Percentiles rank a stretch among this genome's conserved stretches.
These are phyloP conservation scores for Afroboletus lepidellus DNA, from an alignment of 1,284 basidiomycete species.

Conservation along the genomic window DNA sequence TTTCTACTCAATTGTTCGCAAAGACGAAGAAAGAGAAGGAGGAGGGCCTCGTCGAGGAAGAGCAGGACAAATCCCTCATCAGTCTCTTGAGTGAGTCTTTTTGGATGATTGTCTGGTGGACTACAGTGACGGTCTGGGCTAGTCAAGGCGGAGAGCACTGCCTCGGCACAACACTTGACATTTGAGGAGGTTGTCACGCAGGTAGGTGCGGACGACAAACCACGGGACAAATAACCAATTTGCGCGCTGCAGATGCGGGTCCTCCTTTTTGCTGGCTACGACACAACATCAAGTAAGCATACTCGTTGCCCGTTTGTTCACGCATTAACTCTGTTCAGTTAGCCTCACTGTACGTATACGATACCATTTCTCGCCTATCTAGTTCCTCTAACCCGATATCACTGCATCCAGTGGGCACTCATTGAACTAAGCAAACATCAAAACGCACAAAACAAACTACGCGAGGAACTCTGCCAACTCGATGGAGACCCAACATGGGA, in stretches of 20 bases:
- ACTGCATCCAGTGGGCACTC: slow-evolving; percentile 22
- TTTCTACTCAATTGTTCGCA: slow-evolving; percentile 47
- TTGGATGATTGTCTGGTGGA: background rate
- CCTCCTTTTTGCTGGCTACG: slow-evolving; percentile 42
- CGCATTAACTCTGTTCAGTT: slow-evolving; percentile 7
- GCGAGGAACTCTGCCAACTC: slow-evolving; percentile 39
- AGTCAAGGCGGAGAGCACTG: slow-evolving; percentile 53
- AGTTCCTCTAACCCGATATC: background rate
- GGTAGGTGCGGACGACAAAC: slow-evolving; percentile 8
- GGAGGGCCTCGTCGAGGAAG: slow-evolving; percentile 21
- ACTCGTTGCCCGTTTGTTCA: background rate
- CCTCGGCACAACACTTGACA: slow-evolving; percentile 28
- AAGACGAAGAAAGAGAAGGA: slow-evolving; percentile 43
- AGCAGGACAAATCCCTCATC: slow-evolving; percentile 50
- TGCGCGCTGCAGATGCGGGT: slow-evolving; percentile 24
- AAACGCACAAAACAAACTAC: slow-evolving; percentile 39
- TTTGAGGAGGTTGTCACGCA: slow-evolving; percentile 65
- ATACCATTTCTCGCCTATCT: background rate
- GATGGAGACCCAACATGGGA: slow-evolving; percentile 35
- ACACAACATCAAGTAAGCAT: slow-evolving; percentile 43
- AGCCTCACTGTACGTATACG: slow-evolving; percentile 17
- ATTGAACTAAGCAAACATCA: slow-evolving; percentile 21
- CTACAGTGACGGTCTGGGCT: background rate
- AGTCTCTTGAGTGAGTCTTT: slow-evolving; percentile 48
- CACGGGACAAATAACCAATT: background rate